Base-by-base conservation (phyloP, 1,284 basidiomycete species). In the Cryptococcus deneoformans region DNA sequence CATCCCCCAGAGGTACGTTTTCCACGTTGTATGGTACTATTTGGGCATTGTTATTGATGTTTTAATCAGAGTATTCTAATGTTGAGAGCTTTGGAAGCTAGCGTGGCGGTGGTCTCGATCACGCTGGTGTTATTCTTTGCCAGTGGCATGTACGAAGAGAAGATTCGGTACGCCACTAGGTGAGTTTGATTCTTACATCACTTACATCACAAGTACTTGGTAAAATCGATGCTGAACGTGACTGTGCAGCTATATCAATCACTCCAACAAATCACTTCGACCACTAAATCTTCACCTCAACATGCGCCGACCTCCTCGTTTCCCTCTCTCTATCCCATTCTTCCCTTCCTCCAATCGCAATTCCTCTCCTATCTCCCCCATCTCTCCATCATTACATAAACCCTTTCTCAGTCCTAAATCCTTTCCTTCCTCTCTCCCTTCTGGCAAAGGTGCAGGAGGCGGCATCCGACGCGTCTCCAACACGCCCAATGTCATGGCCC, bases 241-340 rank as follows among this genome's bases (percentile, higher is more conserved):
- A 20, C 20, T 16, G 9, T 34, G 16, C 44, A 95, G 92, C 80
- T 99, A 98, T 72, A 90, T 98, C 16, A 94, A 92, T 0, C 95
- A 98, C 68, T 92, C 94, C 9, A 99, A 99, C 77, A 85, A 88
- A 46, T 87, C 93, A 0, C 80, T 99, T 36, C 85, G 95, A 34
- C 89, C 87, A 34, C 89, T 97, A 76, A 98, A 99, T 77, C 95
- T 99, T 87, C 92, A 93, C 71, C 83, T 99, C 67, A 98, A 98
- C 79, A 90, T 95, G 67, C 87, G 90, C 52, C 86, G 87, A 64
- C 86, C 86, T 1, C 63, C 56, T 79, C 60, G 85, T 80, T 53
- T 85, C 80, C 54, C 67, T 58, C 79, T 87, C 52, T 80, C 81
- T 12, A 12, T 47, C 5, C n/a, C 40, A 42, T n/a, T n/a, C 40